These are phyloP conservation scores for Mychonastes homosphaera DNA, from an alignment of 139 green algal species.

Conservation along the genomic window DNA sequence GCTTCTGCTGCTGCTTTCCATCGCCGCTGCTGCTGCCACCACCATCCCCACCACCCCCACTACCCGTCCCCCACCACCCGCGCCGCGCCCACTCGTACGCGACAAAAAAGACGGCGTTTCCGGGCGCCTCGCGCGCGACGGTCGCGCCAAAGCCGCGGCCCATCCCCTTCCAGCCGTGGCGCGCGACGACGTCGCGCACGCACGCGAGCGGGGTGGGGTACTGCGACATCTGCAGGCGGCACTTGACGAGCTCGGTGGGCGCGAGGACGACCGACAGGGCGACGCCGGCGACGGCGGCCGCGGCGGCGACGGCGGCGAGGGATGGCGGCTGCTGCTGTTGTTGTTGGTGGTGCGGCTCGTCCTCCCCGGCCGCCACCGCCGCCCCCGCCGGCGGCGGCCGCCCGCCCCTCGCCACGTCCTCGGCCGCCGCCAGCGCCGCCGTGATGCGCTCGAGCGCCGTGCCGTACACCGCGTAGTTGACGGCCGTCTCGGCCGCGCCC, in stretches of 20 bases:
- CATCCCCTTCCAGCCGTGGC: slow-evolving; percentile 47
- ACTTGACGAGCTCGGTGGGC: slow-evolving; percentile 69
- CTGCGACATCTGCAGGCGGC: slow-evolving; percentile 33
- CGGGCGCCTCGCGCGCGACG: slow-evolving; percentile 51
- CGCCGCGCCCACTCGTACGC: slow-evolving; percentile 44
- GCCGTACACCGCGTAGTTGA: slow-evolving; percentile 57
- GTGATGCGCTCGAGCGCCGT: background rate
- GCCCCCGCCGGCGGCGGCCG: background rate
- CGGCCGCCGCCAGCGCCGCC: slow-evolving; percentile 7
- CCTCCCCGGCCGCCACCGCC: slow-evolving; percentile 10
- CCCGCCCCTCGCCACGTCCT: too few relatives aligned
- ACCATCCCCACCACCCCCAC: background rate
- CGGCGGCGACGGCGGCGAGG: slow-evolving; percentile 20
- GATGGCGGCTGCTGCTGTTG: slow-evolving; percentile 2
- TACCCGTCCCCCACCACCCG: background rate
- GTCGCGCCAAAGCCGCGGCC: slow-evolving; percentile 52
- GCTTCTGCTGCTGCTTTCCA: background rate
- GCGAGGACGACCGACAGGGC: slow-evolving; percentile 51
- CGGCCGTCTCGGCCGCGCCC: slow-evolving; percentile 59
- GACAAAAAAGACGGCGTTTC: slow-evolving; percentile 70
- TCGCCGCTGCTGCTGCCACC: slow-evolving; percentile 10
- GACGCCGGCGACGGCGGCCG: slow-evolving; percentile 45
- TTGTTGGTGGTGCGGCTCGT: background rate
- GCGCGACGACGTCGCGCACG: slow-evolving; percentile 27
- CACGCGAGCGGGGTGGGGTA: slow-evolving; percentile 37